Conservation (phyloP, 768 basidiomycete species). For the Tricholoma flavovirens region DNA sequence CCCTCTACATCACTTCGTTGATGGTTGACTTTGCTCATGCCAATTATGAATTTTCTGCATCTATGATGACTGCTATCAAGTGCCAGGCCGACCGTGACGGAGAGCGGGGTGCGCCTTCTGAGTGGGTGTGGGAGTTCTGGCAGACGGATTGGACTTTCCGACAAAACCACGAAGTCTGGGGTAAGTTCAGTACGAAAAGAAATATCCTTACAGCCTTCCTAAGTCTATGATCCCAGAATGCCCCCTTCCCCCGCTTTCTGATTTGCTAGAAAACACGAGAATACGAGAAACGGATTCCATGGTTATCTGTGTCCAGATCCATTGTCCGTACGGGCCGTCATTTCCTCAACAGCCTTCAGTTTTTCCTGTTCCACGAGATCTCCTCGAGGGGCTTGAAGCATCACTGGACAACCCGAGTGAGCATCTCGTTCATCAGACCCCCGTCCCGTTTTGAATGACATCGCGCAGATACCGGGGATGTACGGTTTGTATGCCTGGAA, state of each 20-base stretch:
- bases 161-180: conserved; percentile 69
- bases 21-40: conserved; percentile 55
- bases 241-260: conserved; percentile 55
- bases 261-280: conserved; percentile 51
- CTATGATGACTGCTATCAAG: conserved; percentile 71
- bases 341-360: conserved; percentile 63
- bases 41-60: conserved; percentile 54
- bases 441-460: neutral
- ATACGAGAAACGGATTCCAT: conserved; percentile 63
- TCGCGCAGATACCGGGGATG: conserved; percentile 62
- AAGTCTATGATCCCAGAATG: conserved; percentile 38
- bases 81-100: conserved; percentile 55
- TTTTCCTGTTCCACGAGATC: conserved; percentile 58
- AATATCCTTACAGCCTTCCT: neutral
- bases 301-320: conserved; percentile 70
- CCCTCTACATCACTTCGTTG: conserved; percentile 62
- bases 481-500: conserved; percentile 71
- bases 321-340: conserved; percentile 51
- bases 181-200: conserved; percentile 30
- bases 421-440: conserved; percentile 16
- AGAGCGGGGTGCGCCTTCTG: conserved; percentile 55
- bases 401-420: conserved; percentile 68
- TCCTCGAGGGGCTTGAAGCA: conserved; percentile 63
- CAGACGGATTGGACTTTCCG: conserved; percentile 68
- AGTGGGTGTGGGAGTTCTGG: conserved; percentile 74